Evolutionary conservation across 2,329 filamentous ascomycete genomes (phyloP).

Genomic region (Ciborinia camelliae): DNA sequence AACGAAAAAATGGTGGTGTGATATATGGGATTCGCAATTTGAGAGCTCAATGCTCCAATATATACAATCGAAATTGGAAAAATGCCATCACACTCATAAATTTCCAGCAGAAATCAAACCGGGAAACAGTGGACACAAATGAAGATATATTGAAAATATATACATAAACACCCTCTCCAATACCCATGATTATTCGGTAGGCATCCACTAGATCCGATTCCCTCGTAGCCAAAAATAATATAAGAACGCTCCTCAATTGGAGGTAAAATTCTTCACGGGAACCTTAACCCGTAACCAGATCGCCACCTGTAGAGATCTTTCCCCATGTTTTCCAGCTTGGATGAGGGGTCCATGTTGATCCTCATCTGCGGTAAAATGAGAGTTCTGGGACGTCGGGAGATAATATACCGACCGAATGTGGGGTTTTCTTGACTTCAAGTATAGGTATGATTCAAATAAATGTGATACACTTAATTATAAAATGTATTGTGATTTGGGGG

Average conservation of each 20-base stretch:
- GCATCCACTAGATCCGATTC: background rate
- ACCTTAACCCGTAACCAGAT: background rate
- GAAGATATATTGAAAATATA: constrained; percentile 3
- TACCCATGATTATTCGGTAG: background rate
- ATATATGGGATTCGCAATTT: background rate
- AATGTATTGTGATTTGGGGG: no score
- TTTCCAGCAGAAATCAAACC: background rate
- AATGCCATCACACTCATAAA: background rate
- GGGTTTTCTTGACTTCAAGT: background rate
- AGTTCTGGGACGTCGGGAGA: constrained; percentile 4
- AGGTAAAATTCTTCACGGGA: constrained; percentile 24
- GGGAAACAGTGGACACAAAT: background rate
- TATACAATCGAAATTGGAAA: background rate
- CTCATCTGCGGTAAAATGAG: constrained; percentile 6
- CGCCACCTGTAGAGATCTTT: background rate
- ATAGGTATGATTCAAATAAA: no score
- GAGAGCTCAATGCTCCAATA: background rate
- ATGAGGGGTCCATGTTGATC: constrained; percentile 16
- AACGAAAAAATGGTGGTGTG: background rate
- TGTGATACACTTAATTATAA: no score
- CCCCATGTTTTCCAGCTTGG: constrained; percentile 15
- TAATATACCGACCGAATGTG: constrained; percentile 12
- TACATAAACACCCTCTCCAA: background rate
- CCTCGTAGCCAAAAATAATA: background rate
- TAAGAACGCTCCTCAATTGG: constrained; percentile 21